phyloP scores from a whole-genome alignment of 2,329 filamentous ascomycete species.

The Botrytis sinoallii region DNA sequence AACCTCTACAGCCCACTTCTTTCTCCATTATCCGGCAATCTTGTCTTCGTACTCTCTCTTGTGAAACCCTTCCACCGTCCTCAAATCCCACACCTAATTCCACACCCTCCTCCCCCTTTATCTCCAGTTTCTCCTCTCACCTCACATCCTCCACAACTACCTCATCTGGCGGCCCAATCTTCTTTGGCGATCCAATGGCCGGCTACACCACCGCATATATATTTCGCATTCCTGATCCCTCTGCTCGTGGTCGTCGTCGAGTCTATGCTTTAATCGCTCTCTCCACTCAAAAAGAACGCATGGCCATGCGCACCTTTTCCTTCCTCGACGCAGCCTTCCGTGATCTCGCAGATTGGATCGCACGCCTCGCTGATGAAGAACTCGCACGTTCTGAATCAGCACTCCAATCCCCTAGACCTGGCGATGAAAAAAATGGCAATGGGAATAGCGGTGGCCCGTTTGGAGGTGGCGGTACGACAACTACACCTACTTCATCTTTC shows the following conservation, averaged over 20 bases:
- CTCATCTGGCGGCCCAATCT: constrained; percentile 62
- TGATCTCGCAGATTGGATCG: constrained; percentile 64
- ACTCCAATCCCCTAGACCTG: constrained; percentile 11
- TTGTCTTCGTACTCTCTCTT: constrained; percentile 63
- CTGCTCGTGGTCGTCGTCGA: constrained; percentile 65
- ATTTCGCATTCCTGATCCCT: constrained; percentile 65
- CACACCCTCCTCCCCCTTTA: constrained; percentile 43
- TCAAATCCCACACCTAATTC: constrained; percentile 39
- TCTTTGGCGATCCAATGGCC: constrained; percentile 62
- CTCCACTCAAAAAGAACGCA: constrained; percentile 61
- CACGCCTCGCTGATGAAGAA: constrained; percentile 60
- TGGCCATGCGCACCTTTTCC: constrained; percentile 64
- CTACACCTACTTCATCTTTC: constrained; percentile 29
- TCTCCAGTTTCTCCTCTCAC: constrained; percentile 38
- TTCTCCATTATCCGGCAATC: constrained; percentile 66
- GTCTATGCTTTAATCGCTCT: constrained; percentile 66
- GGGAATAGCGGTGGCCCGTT: constrained; percentile 15
- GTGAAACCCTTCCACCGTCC: constrained; percentile 59
- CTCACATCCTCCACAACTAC: constrained; percentile 44
- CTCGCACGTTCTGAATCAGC: constrained; percentile 46
- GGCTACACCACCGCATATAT: constrained; percentile 70
- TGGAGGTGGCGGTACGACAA: constrained; percentile 17
- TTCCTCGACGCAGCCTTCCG: constrained; percentile 60
- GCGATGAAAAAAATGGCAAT: constrained; percentile 18
- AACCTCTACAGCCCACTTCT: constrained; percentile 57